Evolutionary conservation across 768 basidiomycete species (phyloP).

Genomic region (Lactarius evosmus): DNA sequence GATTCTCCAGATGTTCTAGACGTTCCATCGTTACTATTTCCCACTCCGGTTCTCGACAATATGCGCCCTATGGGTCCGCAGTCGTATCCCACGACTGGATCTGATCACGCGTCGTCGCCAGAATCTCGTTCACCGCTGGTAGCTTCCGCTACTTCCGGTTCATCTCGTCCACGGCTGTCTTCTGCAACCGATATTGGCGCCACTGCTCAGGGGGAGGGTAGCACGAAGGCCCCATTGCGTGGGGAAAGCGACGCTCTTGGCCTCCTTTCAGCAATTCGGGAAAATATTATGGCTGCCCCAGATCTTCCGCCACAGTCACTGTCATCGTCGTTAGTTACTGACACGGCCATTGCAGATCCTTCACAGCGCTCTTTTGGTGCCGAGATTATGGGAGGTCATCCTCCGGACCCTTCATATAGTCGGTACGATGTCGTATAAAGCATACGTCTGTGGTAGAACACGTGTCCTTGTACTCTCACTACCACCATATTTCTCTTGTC

Average conservation of each 20-base stretch:
- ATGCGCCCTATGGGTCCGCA: not conserved
- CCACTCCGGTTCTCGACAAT: not conserved
- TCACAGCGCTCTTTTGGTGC: too few relatives aligned
- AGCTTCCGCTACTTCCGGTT: not conserved
- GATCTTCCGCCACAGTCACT: too few relatives aligned
- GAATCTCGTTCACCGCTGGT: not conserved
- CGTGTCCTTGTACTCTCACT: too few relatives aligned
- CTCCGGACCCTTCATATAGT: too few relatives aligned
- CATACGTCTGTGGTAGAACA: too few relatives aligned
- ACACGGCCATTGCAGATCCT: too few relatives aligned
- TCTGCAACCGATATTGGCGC: not conserved
- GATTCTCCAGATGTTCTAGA: not conserved
- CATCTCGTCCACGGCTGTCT: not conserved
- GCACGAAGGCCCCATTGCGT: not conserved
- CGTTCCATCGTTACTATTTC: not conserved
- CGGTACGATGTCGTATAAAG: too few relatives aligned
- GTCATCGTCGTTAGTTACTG: too few relatives aligned
- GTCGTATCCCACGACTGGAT: not conserved
- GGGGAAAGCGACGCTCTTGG: not conserved
- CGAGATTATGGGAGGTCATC: too few relatives aligned
- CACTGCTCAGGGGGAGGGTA: not conserved
- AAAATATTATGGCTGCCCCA: not conserved
- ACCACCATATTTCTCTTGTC: too few relatives aligned
- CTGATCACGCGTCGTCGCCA: not conserved
- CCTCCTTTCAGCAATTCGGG: not conserved